Evolutionary conservation across 257 asterid genomes (phyloP).

Genomic region (Paraleonurus japonicus): DNA sequence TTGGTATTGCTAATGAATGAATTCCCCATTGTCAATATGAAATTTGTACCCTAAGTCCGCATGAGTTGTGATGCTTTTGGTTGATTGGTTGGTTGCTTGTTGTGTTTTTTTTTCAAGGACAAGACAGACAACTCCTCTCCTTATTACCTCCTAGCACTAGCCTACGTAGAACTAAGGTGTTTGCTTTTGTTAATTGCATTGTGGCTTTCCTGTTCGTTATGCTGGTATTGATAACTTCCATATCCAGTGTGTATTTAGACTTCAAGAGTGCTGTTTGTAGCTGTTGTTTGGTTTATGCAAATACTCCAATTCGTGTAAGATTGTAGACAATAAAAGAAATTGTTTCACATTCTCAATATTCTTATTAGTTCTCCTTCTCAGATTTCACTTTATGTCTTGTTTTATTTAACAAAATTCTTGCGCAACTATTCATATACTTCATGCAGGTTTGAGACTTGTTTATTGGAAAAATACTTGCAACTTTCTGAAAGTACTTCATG

Average conservation of each 20-base stretch:
- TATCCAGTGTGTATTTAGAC: slow-evolving; percentile 44
- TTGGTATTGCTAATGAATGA: slow-evolving; percentile 38
- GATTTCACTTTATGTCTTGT: background rate
- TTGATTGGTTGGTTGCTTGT: slow-evolving; percentile 33
- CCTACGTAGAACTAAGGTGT: slow-evolving; percentile 36
- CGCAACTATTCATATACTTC: background rate
- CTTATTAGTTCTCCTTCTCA: slow-evolving; percentile 11
- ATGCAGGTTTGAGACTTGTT: background rate
- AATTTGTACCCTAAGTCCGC: slow-evolving; percentile 36
- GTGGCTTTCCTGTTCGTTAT: slow-evolving; percentile 34
- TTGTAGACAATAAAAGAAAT: slow-evolving; percentile 50
- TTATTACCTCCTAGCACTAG: slow-evolving; percentile 35
- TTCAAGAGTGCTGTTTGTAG: slow-evolving; percentile 50
- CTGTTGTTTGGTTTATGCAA: slow-evolving; percentile 44
- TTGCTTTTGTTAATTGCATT: slow-evolving; percentile 37
- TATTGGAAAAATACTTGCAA: background rate
- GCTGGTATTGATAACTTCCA: slow-evolving; percentile 45
- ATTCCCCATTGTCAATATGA: slow-evolving; percentile 37
- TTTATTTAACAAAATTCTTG: slow-evolving; percentile 5
- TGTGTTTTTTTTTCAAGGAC: slow-evolving; percentile 40
- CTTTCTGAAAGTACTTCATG: background rate
- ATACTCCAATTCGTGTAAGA: slow-evolving; percentile 49
- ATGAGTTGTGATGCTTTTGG: slow-evolving; percentile 35
- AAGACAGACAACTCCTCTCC: slow-evolving; percentile 39
- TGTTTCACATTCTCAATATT: slow-evolving; percentile 28